A percentile compares a stretch with the other conserved stretches of the same genome.
These are phyloP conservation scores for Lathyrus aphaca DNA, from an alignment of 306 rosid species.

Conservation along the genomic window DNA sequence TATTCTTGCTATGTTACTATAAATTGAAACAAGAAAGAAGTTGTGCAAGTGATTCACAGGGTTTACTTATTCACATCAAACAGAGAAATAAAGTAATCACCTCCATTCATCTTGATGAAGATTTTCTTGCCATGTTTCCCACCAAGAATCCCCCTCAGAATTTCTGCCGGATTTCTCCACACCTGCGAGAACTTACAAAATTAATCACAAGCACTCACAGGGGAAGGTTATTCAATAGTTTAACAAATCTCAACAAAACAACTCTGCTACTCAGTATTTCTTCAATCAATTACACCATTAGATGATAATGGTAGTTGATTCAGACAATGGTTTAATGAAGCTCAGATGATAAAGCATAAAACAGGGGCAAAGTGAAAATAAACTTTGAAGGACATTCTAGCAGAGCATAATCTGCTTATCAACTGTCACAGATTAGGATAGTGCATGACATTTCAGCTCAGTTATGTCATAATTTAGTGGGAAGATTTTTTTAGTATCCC, in stretches of 20 bases:
- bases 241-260: conserved; percentile 19
- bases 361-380: background rate
- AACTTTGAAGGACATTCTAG: conserved; percentile 7
- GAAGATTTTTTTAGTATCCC: conserved; percentile 9
- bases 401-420: conserved; percentile 32
- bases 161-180: conserved; percentile 96
- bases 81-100: conserved; percentile 46
- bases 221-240: conserved; percentile 27
- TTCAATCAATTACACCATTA: conserved; percentile 23
- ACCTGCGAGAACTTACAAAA: conserved; percentile 51
- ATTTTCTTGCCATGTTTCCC: conserved; percentile 99
- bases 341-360: conserved; percentile 12
- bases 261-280: conserved; percentile 18
- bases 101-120: conserved; percentile 99
- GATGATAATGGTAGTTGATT: conserved; percentile 33
- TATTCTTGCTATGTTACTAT: conserved; percentile 89
- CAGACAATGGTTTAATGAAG: conserved; percentile 23
- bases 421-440: conserved; percentile 15
- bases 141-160: conserved; percentile 96
- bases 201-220: conserved; percentile 24
- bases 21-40: conserved; percentile 41
- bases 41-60: conserved; percentile 21
- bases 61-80: conserved; percentile 22
- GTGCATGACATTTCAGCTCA: conserved; percentile 12
- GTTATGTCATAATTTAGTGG: conserved; percentile 12